These are phyloP conservation scores for Silene vulgaris DNA, from an alignment of 179 eudicot species.

Conservation along the genomic window DNA sequence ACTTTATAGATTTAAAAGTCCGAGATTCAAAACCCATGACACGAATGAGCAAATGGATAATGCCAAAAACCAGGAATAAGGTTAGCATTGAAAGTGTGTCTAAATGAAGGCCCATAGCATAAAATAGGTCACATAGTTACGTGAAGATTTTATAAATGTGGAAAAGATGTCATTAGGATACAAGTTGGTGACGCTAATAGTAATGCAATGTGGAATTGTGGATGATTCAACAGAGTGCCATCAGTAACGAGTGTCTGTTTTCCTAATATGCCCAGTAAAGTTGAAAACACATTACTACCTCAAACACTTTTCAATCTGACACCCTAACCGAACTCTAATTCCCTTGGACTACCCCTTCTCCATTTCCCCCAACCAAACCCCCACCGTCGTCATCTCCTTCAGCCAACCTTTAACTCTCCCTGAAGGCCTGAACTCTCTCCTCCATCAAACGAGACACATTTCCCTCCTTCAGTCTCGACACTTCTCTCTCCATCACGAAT, in stretches of 20 bases:
- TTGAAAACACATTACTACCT: background rate
- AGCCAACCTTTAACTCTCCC: no score
- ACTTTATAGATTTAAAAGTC: no score
- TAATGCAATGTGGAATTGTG: background rate
- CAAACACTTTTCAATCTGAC: background rate
- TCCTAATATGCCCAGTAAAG: background rate
- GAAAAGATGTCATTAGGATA: background rate
- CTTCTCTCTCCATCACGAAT: background rate
- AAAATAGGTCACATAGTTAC: background rate
- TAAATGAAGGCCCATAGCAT: background rate
- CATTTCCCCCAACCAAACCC: background rate
- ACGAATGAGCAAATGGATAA: background rate
- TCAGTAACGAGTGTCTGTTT: background rate
- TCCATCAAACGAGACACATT: background rate
- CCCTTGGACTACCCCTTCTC: background rate
- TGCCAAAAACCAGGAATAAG: background rate
- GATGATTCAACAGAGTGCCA: background rate
- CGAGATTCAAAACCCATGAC: background rate
- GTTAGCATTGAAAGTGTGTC: background rate
- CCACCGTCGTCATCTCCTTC: background rate
- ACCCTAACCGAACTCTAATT: background rate
- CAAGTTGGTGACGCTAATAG: background rate
- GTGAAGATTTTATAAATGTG: background rate
- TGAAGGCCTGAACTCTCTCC: background rate
- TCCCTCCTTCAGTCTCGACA: background rate